Evolutionary conservation across 192 early-diverging fungal genomes (phyloP), one percentile per base, ranked within the genome.

Genomic region (Chytriomyces sp.): DNA sequence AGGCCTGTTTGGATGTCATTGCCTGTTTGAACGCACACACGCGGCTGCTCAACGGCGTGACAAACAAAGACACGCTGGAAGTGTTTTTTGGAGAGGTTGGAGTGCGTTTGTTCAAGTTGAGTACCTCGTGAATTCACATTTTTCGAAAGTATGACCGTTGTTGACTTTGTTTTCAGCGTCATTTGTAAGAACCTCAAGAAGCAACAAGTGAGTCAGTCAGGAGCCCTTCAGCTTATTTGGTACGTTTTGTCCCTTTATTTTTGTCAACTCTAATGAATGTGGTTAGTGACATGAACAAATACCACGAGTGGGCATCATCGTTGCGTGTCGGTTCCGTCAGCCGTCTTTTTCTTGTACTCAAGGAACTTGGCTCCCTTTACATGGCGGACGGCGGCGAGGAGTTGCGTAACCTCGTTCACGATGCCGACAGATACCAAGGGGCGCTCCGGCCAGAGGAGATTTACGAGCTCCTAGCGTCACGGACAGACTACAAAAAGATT

Each of bases 21-120:
- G 90, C 88, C 52, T 93, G 90, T 75, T 75, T 98, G 52, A 86
- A 88, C 36, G 83, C 86, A 8, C 93, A 94, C 64, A 88, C 89
- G 1, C 85, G 87, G 60, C 80, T 93, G 65, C 70, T 98, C 64
- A 79, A 73, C 40, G 91, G 93, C 39, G 86, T 86, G 5, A 86
- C 91, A 14, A 93, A 98, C 58, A 91, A 92, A 77, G 78, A 91
- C 54, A 94, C 93, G 33, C 84, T 94, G 70, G 92, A 94, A 64
- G 91, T 98, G 38, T 95, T 96, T 78, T 88, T 93, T 59, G 91
- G 89, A 69, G 96, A 98, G 77, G 85, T 98, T 59, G 94, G 90
- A 41, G 74, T 88, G 30, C 86, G 96, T 52, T 80, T 98, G 61
- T 98, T 95, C 82, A 89, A 90, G 92, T 93, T 86, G 77, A 82